A percentile compares a stretch with the other conserved stretches of the same genome.
phyloP scores from a whole-genome alignment of 2,329 filamentous ascomycete genomes.

The Atkinsonella hypoxylon region DNA sequence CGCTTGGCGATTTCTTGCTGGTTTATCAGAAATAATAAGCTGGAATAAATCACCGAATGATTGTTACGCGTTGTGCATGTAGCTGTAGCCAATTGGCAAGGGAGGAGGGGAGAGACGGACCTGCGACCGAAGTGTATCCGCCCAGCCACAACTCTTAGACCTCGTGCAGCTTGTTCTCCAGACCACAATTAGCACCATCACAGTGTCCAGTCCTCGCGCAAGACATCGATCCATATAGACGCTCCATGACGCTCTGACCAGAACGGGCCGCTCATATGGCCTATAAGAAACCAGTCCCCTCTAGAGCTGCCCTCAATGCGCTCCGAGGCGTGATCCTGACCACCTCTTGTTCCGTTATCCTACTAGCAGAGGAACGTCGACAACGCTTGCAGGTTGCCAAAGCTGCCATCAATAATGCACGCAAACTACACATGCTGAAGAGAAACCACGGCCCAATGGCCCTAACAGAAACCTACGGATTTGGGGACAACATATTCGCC shows the following conservation, averaged over 20 bases:
- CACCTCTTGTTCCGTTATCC: conserved; percentile 43
- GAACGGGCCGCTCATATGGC: conserved; percentile 28
- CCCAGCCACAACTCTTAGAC: neutral
- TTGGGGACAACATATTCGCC: conserved; percentile 10
- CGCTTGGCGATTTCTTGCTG: no score
- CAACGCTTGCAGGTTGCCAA: conserved; percentile 39
- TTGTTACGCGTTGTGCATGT: no score
- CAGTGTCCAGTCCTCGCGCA: neutral
- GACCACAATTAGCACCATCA: neutral
- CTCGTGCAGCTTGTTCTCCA: neutral
- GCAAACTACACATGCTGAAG: conserved; percentile 33
- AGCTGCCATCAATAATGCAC: conserved; percentile 39
- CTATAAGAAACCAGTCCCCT: conserved; percentile 36
- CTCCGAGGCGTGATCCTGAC: conserved; percentile 44
- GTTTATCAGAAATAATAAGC: no score
- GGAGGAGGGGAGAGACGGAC: neutral
- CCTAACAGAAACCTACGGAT: conserved; percentile 14
- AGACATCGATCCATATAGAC: neutral
- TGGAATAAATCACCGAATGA: no score
- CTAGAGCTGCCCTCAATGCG: conserved; percentile 42
- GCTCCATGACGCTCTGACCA: neutral
- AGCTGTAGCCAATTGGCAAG: no score
- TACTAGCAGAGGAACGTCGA: conserved; percentile 44
- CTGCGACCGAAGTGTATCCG: conserved; percentile 2
- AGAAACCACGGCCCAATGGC: conserved; percentile 18